Percentiles rank a stretch among this genome's conserved stretches.
Conservation (phyloP, 1,139 yeast genomes). For the Geotrichum aggregatum region DNA sequence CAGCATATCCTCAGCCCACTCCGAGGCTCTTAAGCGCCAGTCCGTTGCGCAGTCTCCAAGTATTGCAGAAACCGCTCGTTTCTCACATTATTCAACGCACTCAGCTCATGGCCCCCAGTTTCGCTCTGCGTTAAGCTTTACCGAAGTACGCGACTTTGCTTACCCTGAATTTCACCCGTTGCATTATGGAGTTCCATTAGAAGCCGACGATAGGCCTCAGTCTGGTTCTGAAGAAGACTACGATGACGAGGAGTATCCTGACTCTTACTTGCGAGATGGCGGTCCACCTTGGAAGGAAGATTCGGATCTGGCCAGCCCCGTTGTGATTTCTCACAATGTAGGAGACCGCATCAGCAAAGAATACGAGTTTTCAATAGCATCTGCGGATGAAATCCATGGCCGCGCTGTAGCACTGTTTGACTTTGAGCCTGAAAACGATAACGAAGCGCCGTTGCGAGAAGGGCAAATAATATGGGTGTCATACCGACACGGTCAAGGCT, state of each 20-base stretch:
- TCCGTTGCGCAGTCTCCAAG: background rate
- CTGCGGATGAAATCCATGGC: slow-evolving; percentile 47
- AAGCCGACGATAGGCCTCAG: slow-evolving; percentile 1
- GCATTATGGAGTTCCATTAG: slow-evolving; percentile 50
- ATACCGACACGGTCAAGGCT: slow-evolving; percentile 95
- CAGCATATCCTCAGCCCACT: background rate
- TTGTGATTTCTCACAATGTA: slow-evolving; percentile 28
- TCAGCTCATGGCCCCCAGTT: slow-evolving; percentile 8
- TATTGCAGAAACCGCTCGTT: no score
- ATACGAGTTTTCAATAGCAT: slow-evolving; percentile 35
- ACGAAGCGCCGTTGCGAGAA: slow-evolving; percentile 72
- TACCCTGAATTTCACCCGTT: slow-evolving; percentile 63
- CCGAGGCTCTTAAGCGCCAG: slow-evolving; percentile 1
- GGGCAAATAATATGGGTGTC: slow-evolving; percentile 84
- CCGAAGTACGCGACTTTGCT: slow-evolving; percentile 72
- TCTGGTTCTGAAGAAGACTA: background rate
- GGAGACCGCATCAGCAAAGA: slow-evolving; percentile 36
- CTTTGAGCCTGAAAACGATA: slow-evolving; percentile 88
- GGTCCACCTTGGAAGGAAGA: slow-evolving; percentile 39
- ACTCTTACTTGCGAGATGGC: slow-evolving; percentile 26
- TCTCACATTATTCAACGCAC: background rate
- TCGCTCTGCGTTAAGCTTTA: slow-evolving; percentile 35
- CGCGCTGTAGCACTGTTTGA: slow-evolving; percentile 84
- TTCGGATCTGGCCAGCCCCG: slow-evolving; percentile 32
- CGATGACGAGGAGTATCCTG: slow-evolving; percentile 16